These are phyloP conservation scores for Candida dendrica DNA, from an alignment of 805 yeast species.

Conservation along the genomic window DNA sequence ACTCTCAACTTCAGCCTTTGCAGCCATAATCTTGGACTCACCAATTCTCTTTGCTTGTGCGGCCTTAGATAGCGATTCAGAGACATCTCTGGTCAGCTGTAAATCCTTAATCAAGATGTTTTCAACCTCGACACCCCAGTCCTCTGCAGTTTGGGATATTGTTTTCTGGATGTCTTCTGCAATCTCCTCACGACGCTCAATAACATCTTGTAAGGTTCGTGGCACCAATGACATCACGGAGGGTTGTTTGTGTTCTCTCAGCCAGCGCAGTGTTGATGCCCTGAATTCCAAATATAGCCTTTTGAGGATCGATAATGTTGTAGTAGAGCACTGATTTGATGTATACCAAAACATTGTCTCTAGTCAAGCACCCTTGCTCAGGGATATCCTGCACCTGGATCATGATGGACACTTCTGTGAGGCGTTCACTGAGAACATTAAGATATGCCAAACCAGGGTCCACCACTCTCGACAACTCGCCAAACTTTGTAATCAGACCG, in stretches of 20 bases:
- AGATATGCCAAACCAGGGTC: slow-evolving; percentile 66
- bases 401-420: slow-evolving; percentile 42
- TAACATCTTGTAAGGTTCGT: slow-evolving; percentile 59
- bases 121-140: slow-evolving; percentile 69
- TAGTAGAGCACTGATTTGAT: slow-evolving; percentile 62
- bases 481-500: slow-evolving; percentile 60
- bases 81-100: slow-evolving; percentile 44
- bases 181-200: slow-evolving; percentile 65
- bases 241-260: slow-evolving; percentile 67
- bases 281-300: slow-evolving; percentile 51
- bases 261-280: slow-evolving; percentile 47
- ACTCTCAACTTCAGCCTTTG: slow-evolving; percentile 68
- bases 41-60: slow-evolving; percentile 73
- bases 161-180: slow-evolving; percentile 58
- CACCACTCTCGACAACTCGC: slow-evolving; percentile 54
- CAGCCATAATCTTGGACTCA: slow-evolving; percentile 68
- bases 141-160: slow-evolving; percentile 52
- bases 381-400: slow-evolving; percentile 58
- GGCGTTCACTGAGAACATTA: slow-evolving; percentile 59
- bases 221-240: slow-evolving; percentile 66
- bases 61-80: slow-evolving; percentile 59
- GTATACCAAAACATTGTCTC: slow-evolving; percentile 57
- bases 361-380: slow-evolving; percentile 62
- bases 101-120: slow-evolving; percentile 63
- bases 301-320: slow-evolving; percentile 61